Conservation (phyloP, 139 green algal genomes). For the Trebouxia sp. region DNA sequence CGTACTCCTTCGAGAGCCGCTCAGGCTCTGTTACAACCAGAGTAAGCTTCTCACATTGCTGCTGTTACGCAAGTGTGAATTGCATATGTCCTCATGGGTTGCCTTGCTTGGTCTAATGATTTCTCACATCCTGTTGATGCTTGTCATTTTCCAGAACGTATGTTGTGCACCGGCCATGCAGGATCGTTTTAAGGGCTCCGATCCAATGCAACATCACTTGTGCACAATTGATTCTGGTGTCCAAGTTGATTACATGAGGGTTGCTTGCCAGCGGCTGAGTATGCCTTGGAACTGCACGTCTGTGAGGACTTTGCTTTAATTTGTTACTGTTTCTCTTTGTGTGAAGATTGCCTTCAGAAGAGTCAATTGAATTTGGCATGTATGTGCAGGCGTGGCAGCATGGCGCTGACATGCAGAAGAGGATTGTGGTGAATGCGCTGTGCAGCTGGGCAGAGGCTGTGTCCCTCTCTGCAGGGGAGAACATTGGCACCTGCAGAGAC, state of each 20-base stretch:
- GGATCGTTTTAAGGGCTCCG: no score
- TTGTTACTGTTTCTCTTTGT: no score
- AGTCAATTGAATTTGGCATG: neutral
- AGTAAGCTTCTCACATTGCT: neutral
- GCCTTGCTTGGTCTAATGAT: no score
- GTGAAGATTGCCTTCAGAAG: no score
- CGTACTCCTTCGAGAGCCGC: neutral
- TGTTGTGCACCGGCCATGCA: no score
- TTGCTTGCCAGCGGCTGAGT: no score
- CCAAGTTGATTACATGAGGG: no score
- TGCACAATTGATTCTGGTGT: no score
- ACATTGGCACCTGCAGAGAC: neutral
- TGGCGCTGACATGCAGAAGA: conserved; percentile 15
- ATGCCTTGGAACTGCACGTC: no score
- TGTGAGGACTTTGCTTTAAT: no score
- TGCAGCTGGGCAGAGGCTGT: conserved; percentile 22
- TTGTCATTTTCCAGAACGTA: neutral
- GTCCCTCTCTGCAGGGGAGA: neutral
- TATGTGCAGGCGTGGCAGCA: neutral
- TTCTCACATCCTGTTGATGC: neutral
- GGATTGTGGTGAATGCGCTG: neutral
- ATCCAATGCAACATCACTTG: neutral
- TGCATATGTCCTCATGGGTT: no score
- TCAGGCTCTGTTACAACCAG: neutral
- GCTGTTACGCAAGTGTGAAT: no score